Evolutionary conservation across 345 rosid genomes (phyloP).

Genomic region (Ricinus communis): DNA sequence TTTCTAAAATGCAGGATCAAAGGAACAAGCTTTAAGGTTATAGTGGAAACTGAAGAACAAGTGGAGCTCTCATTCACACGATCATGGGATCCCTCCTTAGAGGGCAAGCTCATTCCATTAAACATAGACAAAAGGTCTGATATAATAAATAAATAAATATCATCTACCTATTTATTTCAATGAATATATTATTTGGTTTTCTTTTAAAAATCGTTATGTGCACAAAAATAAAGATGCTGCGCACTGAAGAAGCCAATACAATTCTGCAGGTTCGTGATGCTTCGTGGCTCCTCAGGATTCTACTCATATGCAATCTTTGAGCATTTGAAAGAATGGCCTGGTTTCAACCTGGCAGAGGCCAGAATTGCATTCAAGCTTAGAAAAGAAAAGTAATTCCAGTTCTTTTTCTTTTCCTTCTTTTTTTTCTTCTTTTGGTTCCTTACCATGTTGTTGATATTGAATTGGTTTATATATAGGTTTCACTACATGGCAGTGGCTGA

Average conservation of each 20-base stretch:
- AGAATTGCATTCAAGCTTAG: constrained; percentile 80
- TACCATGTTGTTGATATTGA: background rate
- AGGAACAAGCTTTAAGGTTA: constrained; percentile 23
- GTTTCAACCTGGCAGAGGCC: constrained; percentile 67
- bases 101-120: constrained; percentile 26
- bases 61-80: constrained; percentile 35
- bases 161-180: too few species aligned
- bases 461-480: constrained; percentile 16
- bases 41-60: constrained; percentile 32
- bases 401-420: background rate
- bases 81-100: constrained; percentile 27
- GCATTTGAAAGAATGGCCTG: constrained; percentile 77
- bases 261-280: constrained; percentile 20
- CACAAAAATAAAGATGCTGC: constrained; percentile 12
- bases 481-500: constrained; percentile 33
- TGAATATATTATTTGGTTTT: too few species aligned
- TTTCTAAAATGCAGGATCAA: constrained; percentile 39
- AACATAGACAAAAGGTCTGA: constrained; percentile 30
- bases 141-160: too few species aligned
- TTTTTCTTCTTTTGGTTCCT: background rate
- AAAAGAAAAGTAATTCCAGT: constrained; percentile 63
- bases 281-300: constrained; percentile 66
- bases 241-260: constrained; percentile 4
- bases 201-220: too few species aligned
- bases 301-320: constrained; percentile 76